Percentiles rank a stretch among this genome's conserved stretches.
Conservation (phyloP, 192 early-diverging fungal species). For the Globomyces pollinis-pini region DNA sequence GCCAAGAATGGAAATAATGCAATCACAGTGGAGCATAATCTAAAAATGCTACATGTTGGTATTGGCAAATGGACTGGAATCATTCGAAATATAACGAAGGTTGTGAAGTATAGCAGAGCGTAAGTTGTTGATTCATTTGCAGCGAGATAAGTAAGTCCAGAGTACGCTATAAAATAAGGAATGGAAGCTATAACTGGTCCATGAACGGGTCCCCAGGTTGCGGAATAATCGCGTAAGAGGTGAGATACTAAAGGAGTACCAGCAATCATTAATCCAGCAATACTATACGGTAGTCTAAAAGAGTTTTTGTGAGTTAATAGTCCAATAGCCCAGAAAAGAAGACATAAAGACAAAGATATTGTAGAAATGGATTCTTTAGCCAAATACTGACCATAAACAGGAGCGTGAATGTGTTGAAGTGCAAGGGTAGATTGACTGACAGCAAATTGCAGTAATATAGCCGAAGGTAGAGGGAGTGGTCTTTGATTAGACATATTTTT, state of each 20-base stretch:
- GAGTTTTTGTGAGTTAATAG: background rate
- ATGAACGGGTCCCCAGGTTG: background rate
- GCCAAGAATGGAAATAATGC: background rate
- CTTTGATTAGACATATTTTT: no score
- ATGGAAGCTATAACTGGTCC: background rate
- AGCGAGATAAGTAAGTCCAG: background rate
- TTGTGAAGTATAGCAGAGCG: background rate
- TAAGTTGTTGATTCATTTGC: background rate
- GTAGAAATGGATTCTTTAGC: background rate
- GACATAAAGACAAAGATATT: no score
- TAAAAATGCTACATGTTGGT: background rate
- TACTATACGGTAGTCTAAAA: background rate
- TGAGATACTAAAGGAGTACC: background rate
- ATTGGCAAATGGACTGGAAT: background rate
- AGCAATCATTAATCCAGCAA: background rate
- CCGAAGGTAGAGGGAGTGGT: no score
- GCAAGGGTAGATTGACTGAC: no score
- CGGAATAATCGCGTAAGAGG: no score
- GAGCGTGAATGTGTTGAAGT: no score
- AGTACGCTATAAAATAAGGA: background rate
- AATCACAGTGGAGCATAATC: background rate
- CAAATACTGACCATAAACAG: slow-evolving; percentile 1
- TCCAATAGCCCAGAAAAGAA: background rate
- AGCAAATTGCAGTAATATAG: no score
- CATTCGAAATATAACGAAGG: no score